A percentile compares a stretch with the other conserved stretches of the same genome.
phyloP scores from a whole-genome alignment of 345 rosid genomes.

The Toxicodendron radicans region DNA sequence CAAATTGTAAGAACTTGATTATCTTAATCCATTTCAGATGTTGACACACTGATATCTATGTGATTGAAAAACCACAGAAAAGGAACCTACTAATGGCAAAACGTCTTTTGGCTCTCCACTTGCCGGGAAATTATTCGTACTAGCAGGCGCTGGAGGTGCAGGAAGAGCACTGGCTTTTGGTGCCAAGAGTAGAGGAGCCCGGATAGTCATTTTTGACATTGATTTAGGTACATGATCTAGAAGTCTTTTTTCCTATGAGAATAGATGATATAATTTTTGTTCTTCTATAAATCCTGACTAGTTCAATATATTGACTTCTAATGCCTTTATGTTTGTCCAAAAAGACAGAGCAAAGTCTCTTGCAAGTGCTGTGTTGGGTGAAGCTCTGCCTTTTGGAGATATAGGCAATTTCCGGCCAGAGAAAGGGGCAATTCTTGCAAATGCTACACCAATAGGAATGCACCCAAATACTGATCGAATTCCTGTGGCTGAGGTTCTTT shows the following conservation, averaged over 20 bases:
- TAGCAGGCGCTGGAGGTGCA: conserved; percentile 70
- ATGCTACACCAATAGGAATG: conserved; percentile 69
- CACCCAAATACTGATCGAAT: conserved; percentile 49
- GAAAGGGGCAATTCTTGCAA: conserved; percentile 60
- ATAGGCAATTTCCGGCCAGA: conserved; percentile 43
- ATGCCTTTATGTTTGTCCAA: conserved; percentile 10
- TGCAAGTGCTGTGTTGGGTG: conserved; percentile 51
- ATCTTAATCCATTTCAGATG: not conserved
- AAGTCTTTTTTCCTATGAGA: not conserved
- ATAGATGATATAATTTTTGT: not conserved
- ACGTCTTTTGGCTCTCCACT: conserved; percentile 29
- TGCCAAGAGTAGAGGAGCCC: conserved; percentile 56
- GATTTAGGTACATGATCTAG: conserved; percentile 39
- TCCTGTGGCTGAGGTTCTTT: conserved; percentile 51
- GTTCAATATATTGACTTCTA: not conserved
- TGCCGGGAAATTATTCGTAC: conserved; percentile 50
- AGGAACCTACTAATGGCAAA: conserved; percentile 17
- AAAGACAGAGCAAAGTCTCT: conserved; percentile 57
- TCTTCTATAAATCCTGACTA: not conserved
- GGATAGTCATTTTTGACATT: conserved; percentile 49
- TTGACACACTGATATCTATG: not conserved
- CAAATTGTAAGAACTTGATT: not conserved
- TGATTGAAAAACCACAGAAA: conserved; percentile 23
- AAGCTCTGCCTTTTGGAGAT: conserved; percentile 40
- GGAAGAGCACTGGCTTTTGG: conserved; percentile 71